These are phyloP conservation scores for Colletotrichum abscissum DNA, from an alignment of 2,329 filamentous ascomycete genomes.

Conservation along the genomic window DNA sequence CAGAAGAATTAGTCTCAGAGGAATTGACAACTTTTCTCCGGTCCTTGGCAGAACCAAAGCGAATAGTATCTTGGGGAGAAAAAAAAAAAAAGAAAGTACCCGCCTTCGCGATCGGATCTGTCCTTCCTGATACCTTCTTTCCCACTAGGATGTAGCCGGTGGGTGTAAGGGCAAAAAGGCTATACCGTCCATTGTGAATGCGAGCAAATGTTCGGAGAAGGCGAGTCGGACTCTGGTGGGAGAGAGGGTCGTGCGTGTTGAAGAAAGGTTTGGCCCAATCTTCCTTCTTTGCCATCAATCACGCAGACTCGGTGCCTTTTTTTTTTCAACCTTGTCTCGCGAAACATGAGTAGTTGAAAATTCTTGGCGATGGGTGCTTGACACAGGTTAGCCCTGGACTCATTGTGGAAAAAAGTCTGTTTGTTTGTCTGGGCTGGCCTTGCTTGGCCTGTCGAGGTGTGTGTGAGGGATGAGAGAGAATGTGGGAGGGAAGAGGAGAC, in stretches of 20 bases:
- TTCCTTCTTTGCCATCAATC: neutral
- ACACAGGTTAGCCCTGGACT: slow-evolving; percentile 4
- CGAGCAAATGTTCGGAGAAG: neutral
- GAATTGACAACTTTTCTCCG: neutral
- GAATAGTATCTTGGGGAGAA: too few species aligned
- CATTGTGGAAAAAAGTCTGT: neutral
- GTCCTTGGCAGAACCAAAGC: neutral
- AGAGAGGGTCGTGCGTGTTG: neutral
- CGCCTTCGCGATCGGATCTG: neutral
- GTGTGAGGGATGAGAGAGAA: neutral
- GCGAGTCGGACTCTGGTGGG: neutral
- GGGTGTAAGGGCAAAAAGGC: neutral
- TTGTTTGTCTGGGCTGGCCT: slow-evolving; percentile 9
- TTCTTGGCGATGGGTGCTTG: neutral
- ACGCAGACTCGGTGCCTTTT: neutral
- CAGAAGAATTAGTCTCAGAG: neutral
- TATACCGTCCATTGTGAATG: neutral
- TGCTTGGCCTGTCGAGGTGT: neutral
- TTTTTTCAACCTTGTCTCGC: neutral
- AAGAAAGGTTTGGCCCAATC: neutral
- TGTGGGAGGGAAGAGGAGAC: neutral
- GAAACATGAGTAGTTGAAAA: neutral
- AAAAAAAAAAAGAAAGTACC: too few species aligned
- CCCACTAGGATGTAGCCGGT: neutral
- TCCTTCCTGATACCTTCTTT: neutral